phyloP scores from a whole-genome alignment of 164 flowering plant genomes.

The Vitis riparia region DNA sequence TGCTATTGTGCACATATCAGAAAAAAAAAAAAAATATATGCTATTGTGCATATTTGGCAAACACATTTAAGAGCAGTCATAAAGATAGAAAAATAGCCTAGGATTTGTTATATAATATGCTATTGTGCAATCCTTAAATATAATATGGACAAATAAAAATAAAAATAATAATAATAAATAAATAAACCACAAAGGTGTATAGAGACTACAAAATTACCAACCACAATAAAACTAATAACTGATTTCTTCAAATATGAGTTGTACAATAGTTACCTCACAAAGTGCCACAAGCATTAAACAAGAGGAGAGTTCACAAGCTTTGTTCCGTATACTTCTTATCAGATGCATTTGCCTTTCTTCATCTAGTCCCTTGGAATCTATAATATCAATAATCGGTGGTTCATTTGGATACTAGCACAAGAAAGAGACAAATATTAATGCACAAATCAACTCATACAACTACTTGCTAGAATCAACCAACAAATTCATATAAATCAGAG shows the following conservation, averaged over 20 bases:
- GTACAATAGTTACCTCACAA: slow-evolving; percentile 66
- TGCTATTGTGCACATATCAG: no score
- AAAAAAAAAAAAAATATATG: no score
- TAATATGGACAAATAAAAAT: no score
- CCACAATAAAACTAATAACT: background rate
- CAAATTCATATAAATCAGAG: background rate
- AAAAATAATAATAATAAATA: no score
- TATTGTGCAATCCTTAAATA: no score
- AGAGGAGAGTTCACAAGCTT: slow-evolving; percentile 65
- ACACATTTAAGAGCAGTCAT: no score
- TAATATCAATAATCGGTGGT: slow-evolving; percentile 56
- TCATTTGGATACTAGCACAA: slow-evolving; percentile 72
- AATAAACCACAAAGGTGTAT: background rate
- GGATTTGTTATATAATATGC: no score
- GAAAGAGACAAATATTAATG: slow-evolving; percentile 2
- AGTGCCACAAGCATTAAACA: slow-evolving; percentile 79
- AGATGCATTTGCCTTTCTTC: slow-evolving; percentile 56
- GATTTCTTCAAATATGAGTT: background rate
- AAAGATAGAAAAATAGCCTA: no score
- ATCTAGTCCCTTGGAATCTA: slow-evolving; percentile 89
- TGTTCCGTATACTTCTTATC: slow-evolving; percentile 35
- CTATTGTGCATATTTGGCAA: no score
- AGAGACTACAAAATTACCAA: background rate
- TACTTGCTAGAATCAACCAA: background rate
- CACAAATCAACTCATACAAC: background rate